A percentile compares a stretch with the other conserved stretches of the same genome.
phyloP scores from a whole-genome alignment of 306 rosid species.

The Glycine latifolia region DNA sequence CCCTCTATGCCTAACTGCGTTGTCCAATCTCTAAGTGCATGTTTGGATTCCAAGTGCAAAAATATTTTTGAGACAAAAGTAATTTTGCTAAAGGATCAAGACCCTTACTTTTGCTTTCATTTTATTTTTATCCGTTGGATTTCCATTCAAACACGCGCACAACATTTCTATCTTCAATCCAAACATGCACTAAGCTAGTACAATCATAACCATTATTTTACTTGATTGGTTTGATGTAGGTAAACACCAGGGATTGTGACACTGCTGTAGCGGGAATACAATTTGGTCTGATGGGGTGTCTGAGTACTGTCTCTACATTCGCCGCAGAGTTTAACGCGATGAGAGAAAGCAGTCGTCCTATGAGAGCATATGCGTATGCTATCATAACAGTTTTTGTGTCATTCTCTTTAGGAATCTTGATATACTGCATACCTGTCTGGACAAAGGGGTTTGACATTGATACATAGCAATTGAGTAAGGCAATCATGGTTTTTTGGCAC shows the following conservation, averaged over 20 bases:
- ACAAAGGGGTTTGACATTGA: constrained; percentile 52
- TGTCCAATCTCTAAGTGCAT: not conserved
- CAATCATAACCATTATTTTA: not conserved
- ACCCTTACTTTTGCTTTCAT: no score
- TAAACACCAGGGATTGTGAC: constrained; percentile 58
- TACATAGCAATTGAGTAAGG: constrained; percentile 4
- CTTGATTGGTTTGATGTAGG: constrained; percentile 57
- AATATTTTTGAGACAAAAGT: no score
- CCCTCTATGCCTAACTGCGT: not conserved
- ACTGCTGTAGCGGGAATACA: constrained; percentile 67
- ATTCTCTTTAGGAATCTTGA: constrained; percentile 65
- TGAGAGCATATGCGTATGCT: constrained; percentile 82
- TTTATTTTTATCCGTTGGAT: no score
- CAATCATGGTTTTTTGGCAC: not conserved
- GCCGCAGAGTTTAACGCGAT: constrained; percentile 83
- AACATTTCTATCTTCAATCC: no score
- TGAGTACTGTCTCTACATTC: constrained; percentile 91
- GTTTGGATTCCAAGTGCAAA: no score
- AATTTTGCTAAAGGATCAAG: no score
- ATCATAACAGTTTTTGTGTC: constrained; percentile 64
- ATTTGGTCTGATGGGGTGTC: constrained; percentile 79
- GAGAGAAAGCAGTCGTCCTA: constrained; percentile 70
- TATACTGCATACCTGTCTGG: constrained; percentile 80
- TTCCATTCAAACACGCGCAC: no score
- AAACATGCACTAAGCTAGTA: no score